Conservation (phyloP, 371 early-diverging fungal genomes). For the Conidiobolus incongruus region DNA sequence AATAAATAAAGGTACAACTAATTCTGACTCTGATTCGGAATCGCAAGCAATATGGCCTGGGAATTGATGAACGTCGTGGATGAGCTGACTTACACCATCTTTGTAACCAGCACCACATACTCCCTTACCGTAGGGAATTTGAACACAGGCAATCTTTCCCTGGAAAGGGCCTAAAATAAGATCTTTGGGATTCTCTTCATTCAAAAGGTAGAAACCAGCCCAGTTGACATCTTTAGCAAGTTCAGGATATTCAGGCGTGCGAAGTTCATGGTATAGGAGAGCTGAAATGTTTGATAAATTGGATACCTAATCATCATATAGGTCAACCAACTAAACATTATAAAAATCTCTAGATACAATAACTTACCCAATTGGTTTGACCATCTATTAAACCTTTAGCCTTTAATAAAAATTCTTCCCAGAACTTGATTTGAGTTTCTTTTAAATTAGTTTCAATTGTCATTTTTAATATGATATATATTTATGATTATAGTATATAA, state of each 20-base stretch:
- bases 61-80: constrained; percentile 60
- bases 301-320: constrained; percentile 16
- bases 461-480: too few species aligned
- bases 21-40: constrained; percentile 61
- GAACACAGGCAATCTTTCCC: constrained; percentile 67
- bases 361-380: constrained; percentile 1
- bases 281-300: constrained; percentile 64
- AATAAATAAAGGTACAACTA: constrained; percentile 63
- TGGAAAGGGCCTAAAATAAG: constrained; percentile 78
- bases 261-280: constrained; percentile 55
- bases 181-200: constrained; percentile 17
- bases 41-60: constrained; percentile 88
- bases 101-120: constrained; percentile 72
- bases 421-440: not conserved
- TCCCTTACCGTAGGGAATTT: constrained; percentile 58
- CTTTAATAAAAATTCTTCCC: not conserved
- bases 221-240: constrained; percentile 37
- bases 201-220: constrained; percentile 66
- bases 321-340: not conserved
- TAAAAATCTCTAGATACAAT: too few species aligned
- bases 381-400: not conserved
- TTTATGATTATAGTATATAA: too few species aligned
- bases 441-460: too few species aligned
- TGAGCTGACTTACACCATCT: constrained; percentile 23
- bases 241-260: constrained; percentile 30